phyloP scores from a whole-genome alignment of 441 rosid species.

The Euphorbia schlechtendalii region DNA sequence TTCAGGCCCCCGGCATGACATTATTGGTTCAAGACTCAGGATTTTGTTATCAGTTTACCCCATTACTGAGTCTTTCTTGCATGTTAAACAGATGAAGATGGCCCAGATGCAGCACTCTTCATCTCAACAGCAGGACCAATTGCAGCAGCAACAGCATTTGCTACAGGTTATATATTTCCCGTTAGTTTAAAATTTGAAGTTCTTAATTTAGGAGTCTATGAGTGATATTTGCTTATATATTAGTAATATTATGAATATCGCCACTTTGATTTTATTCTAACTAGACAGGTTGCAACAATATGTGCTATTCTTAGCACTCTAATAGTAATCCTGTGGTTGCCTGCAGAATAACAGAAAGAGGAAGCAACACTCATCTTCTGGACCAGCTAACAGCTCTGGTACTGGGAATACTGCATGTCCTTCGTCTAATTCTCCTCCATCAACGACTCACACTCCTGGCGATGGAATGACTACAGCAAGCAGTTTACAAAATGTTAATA shows the following conservation, averaged over 20 bases:
- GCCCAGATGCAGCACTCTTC: slow-evolving; percentile 50
- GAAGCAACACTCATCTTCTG: slow-evolving; percentile 60
- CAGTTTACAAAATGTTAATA: slow-evolving; percentile 39
- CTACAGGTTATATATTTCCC: slow-evolving; percentile 30
- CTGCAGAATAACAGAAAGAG: slow-evolving; percentile 55
- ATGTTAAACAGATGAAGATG: slow-evolving; percentile 44
- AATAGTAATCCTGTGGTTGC: slow-evolving; percentile 14
- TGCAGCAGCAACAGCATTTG: slow-evolving; percentile 41
- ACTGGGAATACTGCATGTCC: slow-evolving; percentile 62
- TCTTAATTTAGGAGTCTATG: slow-evolving; percentile 5
- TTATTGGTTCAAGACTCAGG: slow-evolving; percentile 4
- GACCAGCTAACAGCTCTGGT: slow-evolving; percentile 59
- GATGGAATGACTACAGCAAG: slow-evolving; percentile 48
- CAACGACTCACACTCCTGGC: slow-evolving; percentile 65
- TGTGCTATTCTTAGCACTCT: slow-evolving; percentile 9
- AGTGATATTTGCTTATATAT: slow-evolving; percentile 8
- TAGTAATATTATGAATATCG: slow-evolving; percentile 1
- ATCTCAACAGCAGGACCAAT: slow-evolving; percentile 49
- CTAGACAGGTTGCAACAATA: background rate
- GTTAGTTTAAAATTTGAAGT: slow-evolving; percentile 4
- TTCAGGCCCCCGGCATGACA: background rate
- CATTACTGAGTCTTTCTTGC: slow-evolving; percentile 10
- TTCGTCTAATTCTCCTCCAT: slow-evolving; percentile 58
- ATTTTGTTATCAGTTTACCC: slow-evolving; percentile 9
- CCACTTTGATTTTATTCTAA: slow-evolving; percentile 4